Conservation (phyloP, 106 monocot species). For the Narthecium ossifragum region DNA sequence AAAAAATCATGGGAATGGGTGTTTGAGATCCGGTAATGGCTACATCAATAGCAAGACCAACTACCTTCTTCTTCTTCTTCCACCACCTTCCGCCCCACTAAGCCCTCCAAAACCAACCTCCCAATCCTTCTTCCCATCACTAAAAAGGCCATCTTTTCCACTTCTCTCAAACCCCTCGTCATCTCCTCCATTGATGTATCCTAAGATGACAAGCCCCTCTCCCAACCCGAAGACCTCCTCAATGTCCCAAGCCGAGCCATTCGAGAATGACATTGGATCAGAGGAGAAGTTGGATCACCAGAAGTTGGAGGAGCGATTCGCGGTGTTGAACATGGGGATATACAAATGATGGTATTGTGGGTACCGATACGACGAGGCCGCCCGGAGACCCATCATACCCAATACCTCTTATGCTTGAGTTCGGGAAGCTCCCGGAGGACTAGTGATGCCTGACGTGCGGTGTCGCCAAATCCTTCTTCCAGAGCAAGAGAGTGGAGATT, state of each 20-base stretch:
- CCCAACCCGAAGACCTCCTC: conserved; percentile 1
- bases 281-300: conserved; percentile 29
- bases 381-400: conserved; percentile 81
- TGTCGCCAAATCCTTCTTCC: conserved; percentile 77
- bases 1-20: too few relatives aligned
- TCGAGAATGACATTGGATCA: too few relatives aligned
- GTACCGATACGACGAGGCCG: conserved; percentile 62
- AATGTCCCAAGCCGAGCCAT: neutral
- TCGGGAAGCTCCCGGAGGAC: conserved; percentile 80
- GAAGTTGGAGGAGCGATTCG: conserved; percentile 68
- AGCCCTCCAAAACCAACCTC: conserved; percentile 1
- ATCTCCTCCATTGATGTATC: conserved; percentile 60
- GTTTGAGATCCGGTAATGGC: conserved; percentile 5
- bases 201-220: conserved; percentile 59
- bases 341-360: conserved; percentile 87
- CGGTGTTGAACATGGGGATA: conserved; percentile 78
- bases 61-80: conserved; percentile 17
- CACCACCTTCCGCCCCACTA: neutral
- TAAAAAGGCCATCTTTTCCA: neutral
- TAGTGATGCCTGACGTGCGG: conserved; percentile 94
- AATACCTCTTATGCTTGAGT: conserved; percentile 57
- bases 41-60: conserved; percentile 11
- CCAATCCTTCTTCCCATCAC: conserved; percentile 1
- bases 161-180: neutral
- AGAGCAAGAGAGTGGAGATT: conserved; percentile 86